A percentile compares a stretch with the other conserved stretches of the same genome.
These are phyloP conservation scores for Arabidopsis suecica DNA, from an alignment of 345 rosid species.

Conservation along the genomic window DNA sequence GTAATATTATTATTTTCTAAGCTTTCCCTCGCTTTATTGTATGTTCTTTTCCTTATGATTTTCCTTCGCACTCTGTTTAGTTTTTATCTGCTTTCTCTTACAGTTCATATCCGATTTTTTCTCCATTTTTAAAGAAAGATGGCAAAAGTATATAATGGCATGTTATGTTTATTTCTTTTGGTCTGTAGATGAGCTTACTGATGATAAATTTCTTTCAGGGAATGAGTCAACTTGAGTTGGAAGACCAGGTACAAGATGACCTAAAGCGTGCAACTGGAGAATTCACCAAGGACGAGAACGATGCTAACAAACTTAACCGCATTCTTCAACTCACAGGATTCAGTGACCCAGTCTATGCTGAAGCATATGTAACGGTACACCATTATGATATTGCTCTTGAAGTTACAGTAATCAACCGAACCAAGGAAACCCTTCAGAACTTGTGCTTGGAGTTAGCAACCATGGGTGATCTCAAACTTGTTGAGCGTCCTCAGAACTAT, in stretches of 20 bases:
- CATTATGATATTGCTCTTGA: slow-evolving; percentile 95
- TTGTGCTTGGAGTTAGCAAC: slow-evolving; percentile 95
- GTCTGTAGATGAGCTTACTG: no score
- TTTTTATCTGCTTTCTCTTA: no score
- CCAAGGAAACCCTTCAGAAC: slow-evolving; percentile 93
- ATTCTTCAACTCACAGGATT: slow-evolving; percentile 96
- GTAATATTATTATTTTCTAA: slow-evolving; percentile 34
- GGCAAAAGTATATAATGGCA: no score
- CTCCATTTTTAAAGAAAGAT: no score
- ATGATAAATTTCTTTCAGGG: slow-evolving; percentile 53
- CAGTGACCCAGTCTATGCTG: slow-evolving; percentile 96
- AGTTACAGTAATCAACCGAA: slow-evolving; percentile 84
- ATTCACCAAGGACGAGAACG: slow-evolving; percentile 84
- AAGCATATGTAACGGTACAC: slow-evolving; percentile 91
- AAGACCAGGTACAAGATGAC: slow-evolving; percentile 97
- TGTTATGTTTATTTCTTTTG: no score
- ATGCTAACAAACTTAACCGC: slow-evolving; percentile 89
- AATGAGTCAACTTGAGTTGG: slow-evolving; percentile 96
- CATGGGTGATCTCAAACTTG: slow-evolving; percentile 98
- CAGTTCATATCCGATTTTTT: no score
- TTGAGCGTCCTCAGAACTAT: slow-evolving; percentile 94
- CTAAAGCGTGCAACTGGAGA: slow-evolving; percentile 96
- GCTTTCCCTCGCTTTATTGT: no score
- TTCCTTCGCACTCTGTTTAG: no score
- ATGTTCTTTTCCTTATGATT: no score